Conservation (phyloP, 2,329 filamentous ascomycete genomes). For the Pseudocercospora musae region DNA sequence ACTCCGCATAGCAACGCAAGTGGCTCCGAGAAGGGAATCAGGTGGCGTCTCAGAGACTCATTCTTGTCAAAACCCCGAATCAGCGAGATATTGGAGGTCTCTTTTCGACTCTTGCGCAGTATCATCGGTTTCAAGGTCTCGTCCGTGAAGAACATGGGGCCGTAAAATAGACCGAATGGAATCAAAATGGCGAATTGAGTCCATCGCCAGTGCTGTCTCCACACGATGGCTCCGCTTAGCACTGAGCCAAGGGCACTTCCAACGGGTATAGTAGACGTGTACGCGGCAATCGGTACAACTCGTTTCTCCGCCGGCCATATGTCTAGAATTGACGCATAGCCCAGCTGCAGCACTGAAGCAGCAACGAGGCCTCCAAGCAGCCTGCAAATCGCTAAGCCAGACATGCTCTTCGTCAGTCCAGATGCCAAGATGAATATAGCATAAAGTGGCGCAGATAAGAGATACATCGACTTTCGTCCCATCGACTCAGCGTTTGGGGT, state of each 20-base stretch:
- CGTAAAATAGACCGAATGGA: constrained; percentile 33
- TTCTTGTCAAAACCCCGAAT: constrained; percentile 21
- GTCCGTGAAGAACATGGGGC: constrained; percentile 40
- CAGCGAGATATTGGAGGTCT: constrained; percentile 4
- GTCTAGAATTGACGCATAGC: constrained; percentile 38
- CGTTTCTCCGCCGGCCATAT: constrained; percentile 34
- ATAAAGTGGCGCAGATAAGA: constrained; percentile 65
- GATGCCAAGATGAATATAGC: constrained; percentile 49
- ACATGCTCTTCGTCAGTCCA: constrained; percentile 57
- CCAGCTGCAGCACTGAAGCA: constrained; percentile 36
- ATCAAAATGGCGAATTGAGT: constrained; percentile 42
- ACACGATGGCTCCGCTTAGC: constrained; percentile 40
- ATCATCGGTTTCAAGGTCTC: constrained; percentile 55
- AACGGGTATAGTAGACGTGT: constrained; percentile 36
- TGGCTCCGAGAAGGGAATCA: constrained; percentile 30
- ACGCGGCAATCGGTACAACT: constrained; percentile 32
- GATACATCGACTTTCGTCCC: constrained; percentile 65
- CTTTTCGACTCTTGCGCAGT: constrained; percentile 29
- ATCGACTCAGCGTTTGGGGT: constrained; percentile 68
- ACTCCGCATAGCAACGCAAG: constrained; percentile 23
- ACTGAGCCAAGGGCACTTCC: constrained; percentile 41
- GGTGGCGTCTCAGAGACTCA: constrained; percentile 23
- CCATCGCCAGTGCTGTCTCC: constrained; percentile 39
- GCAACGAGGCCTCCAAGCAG: constrained; percentile 43
- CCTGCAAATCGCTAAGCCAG: constrained; percentile 66